Evolutionary conservation across 352 stramenopile genomes (phyloP), one percentile per base, ranked within the genome.

Genomic region (Globisporangium lucens): DNA sequence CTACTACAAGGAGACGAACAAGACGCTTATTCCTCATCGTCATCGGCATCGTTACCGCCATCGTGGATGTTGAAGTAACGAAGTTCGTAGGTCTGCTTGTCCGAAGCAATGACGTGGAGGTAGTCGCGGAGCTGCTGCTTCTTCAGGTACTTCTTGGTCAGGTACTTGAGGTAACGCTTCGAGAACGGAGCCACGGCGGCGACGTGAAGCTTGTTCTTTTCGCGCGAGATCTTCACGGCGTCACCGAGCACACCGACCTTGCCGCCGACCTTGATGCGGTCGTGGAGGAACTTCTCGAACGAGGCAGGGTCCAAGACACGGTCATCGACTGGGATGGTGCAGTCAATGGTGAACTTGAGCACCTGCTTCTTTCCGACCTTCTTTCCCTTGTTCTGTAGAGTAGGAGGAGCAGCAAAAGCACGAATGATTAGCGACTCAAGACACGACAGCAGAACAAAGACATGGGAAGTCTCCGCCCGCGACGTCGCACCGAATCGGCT

Each of bases 71-170:
- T 97, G 89, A 99, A 99, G 88, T 99, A 99, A 79, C 94, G 87
- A 62, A 99, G 83, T 84, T 99, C 97, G 88, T 99, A 99, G 62
- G 97, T 99, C 80, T 98, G 95, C 89, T 99, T 99, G 79, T 97
- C 96, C 68, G 89, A 95, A 49, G 98, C 97, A 86, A 99, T 98
- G 41, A 99, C 98, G 82, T 98, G 97, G 59, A 99, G 82, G 86
- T 99, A 99, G 91, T 99, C 98, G 78, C 97, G 96, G 63, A 99
- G 85, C 82, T 99, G 96, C 79, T 99, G 97, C 92, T 99, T 99
- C 94, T 99, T 99, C 74, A 99, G 86, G 94, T 99, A 99, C 89
- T 99, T 99, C 95, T 99, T 99, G 67, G 97, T 98, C 29, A 99
- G 78, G 87, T 99, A 99, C 90, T 99, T 99, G 68, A 97, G 86